A percentile compares a stretch with the other conserved stretches of the same genome.
Evolutionary conservation across 2,329 filamentous ascomycete species (phyloP).

Genomic region (Penicillium paneum): DNA sequence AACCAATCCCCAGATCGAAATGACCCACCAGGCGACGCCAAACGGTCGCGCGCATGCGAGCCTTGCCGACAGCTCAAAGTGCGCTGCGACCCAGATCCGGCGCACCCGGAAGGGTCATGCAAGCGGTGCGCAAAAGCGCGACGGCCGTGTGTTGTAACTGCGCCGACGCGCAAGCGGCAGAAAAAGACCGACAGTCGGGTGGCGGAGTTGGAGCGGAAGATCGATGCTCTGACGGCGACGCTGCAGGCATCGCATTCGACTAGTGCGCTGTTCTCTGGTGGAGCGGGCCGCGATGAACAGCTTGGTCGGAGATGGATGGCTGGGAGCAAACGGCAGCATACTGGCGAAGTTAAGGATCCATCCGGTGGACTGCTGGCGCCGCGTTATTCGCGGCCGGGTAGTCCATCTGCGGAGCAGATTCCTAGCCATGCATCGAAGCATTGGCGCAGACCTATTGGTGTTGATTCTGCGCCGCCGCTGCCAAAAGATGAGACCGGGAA

Average conservation of each 20-base stretch:
- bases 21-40: conserved; percentile 50
- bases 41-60: conserved; percentile 70
- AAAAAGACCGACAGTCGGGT: conserved; percentile 90
- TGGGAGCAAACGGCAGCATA: conserved; percentile 33
- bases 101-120: conserved; percentile 62
- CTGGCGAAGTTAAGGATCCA: conserved; percentile 29
- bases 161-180: conserved; percentile 72
- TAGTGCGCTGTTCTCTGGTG: conserved; percentile 17
- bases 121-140: conserved; percentile 76
- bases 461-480: conserved; percentile 12
- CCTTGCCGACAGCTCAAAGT: conserved; percentile 75
- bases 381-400: conserved; percentile 23
- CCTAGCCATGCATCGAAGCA: conserved; percentile 15
- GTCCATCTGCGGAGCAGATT: conserved; percentile 21
- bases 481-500: conserved; percentile 18
- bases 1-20: conserved; percentile 11
- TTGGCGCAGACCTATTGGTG: conserved; percentile 23
- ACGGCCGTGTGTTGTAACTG: conserved; percentile 73
- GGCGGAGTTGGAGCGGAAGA: conserved; percentile 87
- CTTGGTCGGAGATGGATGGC: conserved; percentile 29
- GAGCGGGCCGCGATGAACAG: conserved; percentile 32
- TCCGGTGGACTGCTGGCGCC: conserved; percentile 16
- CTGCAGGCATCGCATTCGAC: conserved; percentile 56
- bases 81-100: conserved; percentile 73
- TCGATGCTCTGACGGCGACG: conserved; percentile 80